Evolutionary conservation across 169 alveolate species (phyloP), one percentile per base, ranked within the genome.

Genomic region (Babesia bovis): DNA sequence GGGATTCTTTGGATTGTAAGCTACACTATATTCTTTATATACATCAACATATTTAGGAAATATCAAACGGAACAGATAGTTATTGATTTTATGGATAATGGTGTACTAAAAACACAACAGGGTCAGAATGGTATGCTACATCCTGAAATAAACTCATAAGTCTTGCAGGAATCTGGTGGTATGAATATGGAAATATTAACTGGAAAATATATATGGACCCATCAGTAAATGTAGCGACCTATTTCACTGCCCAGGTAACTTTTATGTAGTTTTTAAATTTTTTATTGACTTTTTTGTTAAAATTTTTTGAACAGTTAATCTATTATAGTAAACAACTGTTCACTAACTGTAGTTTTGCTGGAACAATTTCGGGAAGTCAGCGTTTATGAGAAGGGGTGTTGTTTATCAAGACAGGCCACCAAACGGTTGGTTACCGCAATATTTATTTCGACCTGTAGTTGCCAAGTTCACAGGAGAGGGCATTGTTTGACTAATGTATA

Each of bases 301-400:
- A n/a, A n/a, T n/a, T n/a, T n/a, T n/a, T n/a, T n/a, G n/a, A n/a
- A n/a, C n/a, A n/a, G n/a, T n/a, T n/a, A n/a, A n/a, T n/a, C n/a
- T n/a, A n/a, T n/a, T n/a, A n/a, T n/a, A n/a, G n/a, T n/a, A n/a
- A n/a, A n/a, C n/a, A n/a, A n/a, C n/a, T n/a, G n/a, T n/a, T n/a
- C n/a, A n/a, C n/a, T n/a, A n/a, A n/a, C n/a, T 56, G 19, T 58
- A 77, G 83, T 53, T 79, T 33, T 58, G 74, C 30, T 51, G 79
- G 74, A 70, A 79, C 59, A 33, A 53, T 49, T 57, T 40, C 36
- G 75, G 74, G n/a, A 57, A 38, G 17, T 26, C 68, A 17, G 82
- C 87, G 9, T 67, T 67, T 61, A 69, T 79, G 82, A 40, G 87
- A 35, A 28, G 76, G 19, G 87, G 87, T 12, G 83, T 79, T 15